Conservation (phyloP, 495 filamentous ascomycete genomes). For the Xylaria longipes region DNA sequence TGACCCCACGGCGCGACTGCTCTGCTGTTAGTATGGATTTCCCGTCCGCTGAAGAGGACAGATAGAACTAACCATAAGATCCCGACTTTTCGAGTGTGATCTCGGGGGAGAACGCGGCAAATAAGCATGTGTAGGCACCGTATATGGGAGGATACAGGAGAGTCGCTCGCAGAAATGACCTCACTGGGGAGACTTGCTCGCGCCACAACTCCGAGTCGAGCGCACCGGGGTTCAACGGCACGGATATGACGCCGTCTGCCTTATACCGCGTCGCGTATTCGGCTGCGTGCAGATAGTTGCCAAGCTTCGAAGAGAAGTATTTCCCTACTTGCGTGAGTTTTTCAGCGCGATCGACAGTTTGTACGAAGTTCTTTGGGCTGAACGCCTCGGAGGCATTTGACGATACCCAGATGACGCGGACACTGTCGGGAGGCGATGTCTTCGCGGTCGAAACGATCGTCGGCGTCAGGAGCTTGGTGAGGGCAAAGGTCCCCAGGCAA, state of each 20-base stretch:
- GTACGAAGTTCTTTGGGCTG: constrained; percentile 37
- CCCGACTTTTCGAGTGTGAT: constrained; percentile 41
- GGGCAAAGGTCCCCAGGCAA: constrained; percentile 48
- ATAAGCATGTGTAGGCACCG: constrained; percentile 56
- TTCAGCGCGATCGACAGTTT: constrained; percentile 38
- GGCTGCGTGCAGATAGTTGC: constrained; percentile 38
- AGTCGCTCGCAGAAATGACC: constrained; percentile 20
- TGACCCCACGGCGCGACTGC: constrained; percentile 47
- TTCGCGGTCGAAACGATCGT: constrained; percentile 50
- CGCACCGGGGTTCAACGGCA: constrained; percentile 52
- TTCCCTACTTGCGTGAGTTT: constrained; percentile 19
- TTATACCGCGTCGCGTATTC: constrained; percentile 38
- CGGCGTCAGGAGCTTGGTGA: constrained; percentile 55
- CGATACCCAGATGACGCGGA: constrained; percentile 54
- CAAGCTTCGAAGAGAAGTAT: constrained; percentile 46
- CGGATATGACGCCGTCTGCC: constrained; percentile 31
- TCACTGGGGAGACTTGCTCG: constrained; percentile 19
- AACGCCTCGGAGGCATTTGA: constrained; percentile 37
- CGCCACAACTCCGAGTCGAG: constrained; percentile 53
- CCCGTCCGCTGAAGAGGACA: neutral
- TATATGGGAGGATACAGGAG: constrained; percentile 38
- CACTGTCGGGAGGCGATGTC: constrained; percentile 37
- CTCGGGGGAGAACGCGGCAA: constrained; percentile 50
- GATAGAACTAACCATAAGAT: constrained; percentile 33
- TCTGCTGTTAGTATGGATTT: constrained; percentile 14